Evolutionary conservation across 2,329 filamentous ascomycete genomes (phyloP), one percentile per base, ranked within the genome.

Genomic region (Trichophyton schoenleinii): DNA sequence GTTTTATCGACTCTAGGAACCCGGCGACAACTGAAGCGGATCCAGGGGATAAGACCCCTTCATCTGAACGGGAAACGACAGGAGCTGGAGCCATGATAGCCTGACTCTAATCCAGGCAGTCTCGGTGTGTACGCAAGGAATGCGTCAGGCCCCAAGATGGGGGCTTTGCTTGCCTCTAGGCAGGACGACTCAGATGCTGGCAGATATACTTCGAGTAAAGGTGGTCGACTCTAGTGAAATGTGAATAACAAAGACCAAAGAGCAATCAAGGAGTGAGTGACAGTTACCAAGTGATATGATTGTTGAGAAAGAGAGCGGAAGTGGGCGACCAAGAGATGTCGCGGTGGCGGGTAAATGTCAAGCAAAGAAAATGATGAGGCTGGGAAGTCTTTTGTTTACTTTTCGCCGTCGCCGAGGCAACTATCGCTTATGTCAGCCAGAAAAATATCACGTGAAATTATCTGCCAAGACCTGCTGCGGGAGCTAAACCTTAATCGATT

Each of bases 371-470:
- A 36, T 57, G 38, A 55, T 49, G 61, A 62, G 59, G 62, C 57
- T 63, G 62, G 62, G 59, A 41, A 13, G 48, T 28, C 28, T 36
- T 25, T 44, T 63, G 59, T 63, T 63, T 63, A 63, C 62, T 25
- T 49, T 3, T 22, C 36, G 9, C 5, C 55, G 61, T 55, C 59
- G 44, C 48, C 61, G 9, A 55, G 55, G 55, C 62, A 63, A 63
- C 62, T 3, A 6, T n/a, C 6, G 59, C 3, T 53, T 60, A 59
- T 44, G 41, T 59, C 58, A 59, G 9, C 20, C 5, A 28, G 31
- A 20, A 3, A 6, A 3, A 9, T 13, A 31, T 25, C 49, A 34
- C 49, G 49, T 53, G 49, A 8, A n/a, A 13, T 22, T 11, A 34
- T 2, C 13, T 5, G 49, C 49, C 49, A 53, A 53, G 49, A n/a